Conservation (phyloP, 352 stramenopile genomes). For the Pythium catenulatum region DNA sequence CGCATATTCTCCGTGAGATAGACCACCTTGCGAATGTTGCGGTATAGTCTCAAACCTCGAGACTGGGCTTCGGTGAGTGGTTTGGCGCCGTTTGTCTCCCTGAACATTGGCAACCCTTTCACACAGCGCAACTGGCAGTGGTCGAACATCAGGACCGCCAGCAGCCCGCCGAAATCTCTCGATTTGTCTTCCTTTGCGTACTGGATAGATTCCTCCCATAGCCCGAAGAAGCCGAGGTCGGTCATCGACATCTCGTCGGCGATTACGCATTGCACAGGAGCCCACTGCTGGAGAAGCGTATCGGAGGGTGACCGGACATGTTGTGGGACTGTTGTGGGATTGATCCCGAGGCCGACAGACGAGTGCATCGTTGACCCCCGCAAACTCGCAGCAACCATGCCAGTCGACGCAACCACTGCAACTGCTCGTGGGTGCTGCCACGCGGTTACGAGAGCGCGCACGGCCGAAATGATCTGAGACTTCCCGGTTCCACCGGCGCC, state of each 20-base stretch:
- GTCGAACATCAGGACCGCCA: slow-evolving; percentile 27
- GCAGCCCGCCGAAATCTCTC: slow-evolving; percentile 4
- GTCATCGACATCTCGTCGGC: slow-evolving; percentile 59
- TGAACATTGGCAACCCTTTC: slow-evolving; percentile 20
- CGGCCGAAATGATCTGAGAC: slow-evolving; percentile 41
- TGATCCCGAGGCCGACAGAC: slow-evolving; percentile 39
- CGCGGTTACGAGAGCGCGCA: not conserved
- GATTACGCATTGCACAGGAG: slow-evolving; percentile 41
- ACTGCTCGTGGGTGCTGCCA: slow-evolving; percentile 26
- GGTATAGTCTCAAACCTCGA: slow-evolving; percentile 16
- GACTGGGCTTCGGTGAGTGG: not conserved
- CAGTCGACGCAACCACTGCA: slow-evolving; percentile 17
- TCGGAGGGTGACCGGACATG: slow-evolving; percentile 19
- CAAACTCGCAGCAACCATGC: slow-evolving; percentile 49
- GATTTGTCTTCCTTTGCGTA: slow-evolving; percentile 37
- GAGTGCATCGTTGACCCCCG: slow-evolving; percentile 52
- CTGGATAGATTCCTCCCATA: slow-evolving; percentile 58
- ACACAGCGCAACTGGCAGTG: slow-evolving; percentile 2
- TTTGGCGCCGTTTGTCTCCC: not conserved
- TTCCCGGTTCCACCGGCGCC: slow-evolving; percentile 54
- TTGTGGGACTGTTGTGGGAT: not conserved
- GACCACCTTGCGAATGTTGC: slow-evolving; percentile 43
- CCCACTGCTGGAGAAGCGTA: slow-evolving; percentile 25
- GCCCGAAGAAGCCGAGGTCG: slow-evolving; percentile 49
- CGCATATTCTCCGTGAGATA: slow-evolving; percentile 56